Conservation (phyloP, 129 eudicot species). For the Daucus carota region DNA sequence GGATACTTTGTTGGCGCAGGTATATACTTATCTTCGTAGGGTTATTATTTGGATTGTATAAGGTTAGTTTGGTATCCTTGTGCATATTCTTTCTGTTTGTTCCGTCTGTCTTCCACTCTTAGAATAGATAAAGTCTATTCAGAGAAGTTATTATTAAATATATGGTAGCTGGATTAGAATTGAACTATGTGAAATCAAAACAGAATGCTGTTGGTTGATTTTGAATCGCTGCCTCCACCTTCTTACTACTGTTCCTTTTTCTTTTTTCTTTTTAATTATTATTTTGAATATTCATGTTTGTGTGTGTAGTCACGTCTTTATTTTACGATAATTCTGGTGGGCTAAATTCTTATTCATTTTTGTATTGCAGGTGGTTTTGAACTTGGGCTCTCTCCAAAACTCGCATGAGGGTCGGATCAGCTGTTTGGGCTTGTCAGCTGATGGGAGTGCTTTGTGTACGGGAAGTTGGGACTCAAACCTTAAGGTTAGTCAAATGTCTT, state of each 20-base stretch:
- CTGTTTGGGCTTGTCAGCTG: conserved; percentile 96
- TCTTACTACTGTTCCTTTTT: neutral
- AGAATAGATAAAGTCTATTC: neutral
- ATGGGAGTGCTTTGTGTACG: conserved; percentile 98
- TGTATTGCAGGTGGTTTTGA: conserved; percentile 52
- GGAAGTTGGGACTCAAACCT: conserved; percentile 96
- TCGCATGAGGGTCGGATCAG: conserved; percentile 80
- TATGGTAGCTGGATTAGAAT: neutral
- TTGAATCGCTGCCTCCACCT: neutral
- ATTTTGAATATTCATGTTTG: too few relatives aligned
- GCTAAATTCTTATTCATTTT: neutral
- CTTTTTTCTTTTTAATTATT: too few relatives aligned
- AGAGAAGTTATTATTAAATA: neutral
- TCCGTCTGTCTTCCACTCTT: neutral
- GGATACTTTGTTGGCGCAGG: conserved; percentile 95
- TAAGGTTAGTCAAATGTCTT: conserved; percentile 53
- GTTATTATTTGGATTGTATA: neutral
- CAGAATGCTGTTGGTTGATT: neutral
- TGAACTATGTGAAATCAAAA: neutral
- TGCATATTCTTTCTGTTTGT: neutral
- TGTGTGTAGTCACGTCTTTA: neutral
- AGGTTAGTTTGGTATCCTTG: neutral
- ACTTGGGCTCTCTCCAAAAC: conserved; percentile 87
- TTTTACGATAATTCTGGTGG: too few relatives aligned
- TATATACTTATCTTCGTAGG: conserved; percentile 12